Evolutionary conservation across 176 grass and related monocot genomes (phyloP), one percentile per base, ranked within the genome.

Genomic region (Pharus latifolius): DNA sequence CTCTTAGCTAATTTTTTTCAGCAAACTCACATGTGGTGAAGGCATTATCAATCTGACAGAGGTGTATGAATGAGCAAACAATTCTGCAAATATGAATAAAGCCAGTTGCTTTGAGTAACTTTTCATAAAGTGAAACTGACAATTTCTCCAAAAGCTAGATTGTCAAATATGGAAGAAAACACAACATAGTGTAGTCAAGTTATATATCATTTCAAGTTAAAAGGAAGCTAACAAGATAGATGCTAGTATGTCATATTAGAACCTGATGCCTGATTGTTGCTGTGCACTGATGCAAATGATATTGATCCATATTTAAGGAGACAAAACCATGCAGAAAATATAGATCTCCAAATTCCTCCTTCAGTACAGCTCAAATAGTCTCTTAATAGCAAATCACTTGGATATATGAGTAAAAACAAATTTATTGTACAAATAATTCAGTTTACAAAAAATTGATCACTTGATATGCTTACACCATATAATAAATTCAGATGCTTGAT

Each of bases 1-100:
- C 63, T 85, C 69, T 85, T 63, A 56, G 70, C 55, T 69, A 83
- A 83, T 49, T 18, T 41, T 49, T 18, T 41, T 72, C 6, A 32
- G 48, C 63, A 57, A 22, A 18, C 22, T 74, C n/a, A 56, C 42
- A 70, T 46, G 53, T 85, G 28, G 63, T 69, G 57, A 47, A 85
- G 38, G 47, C 35, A 30, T 62, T 41, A 69, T 69, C 48, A 56
- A 68, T 66, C 38, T 56, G 40, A 30, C 63, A 63, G 67, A 72
- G 70, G 14, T 20, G 65, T 56, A 31, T 48, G 53, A 52, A 74
- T 37, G 18, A 67, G 35, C 54, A 56, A 63, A 38, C 17, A 20
- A 56, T 10, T 56, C 3, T 48, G 37, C 23, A 25, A 56, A 18
- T 61, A 33, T 14, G 53, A 73, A 47, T n/a, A 56, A 60, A 27